Evolutionary conservation across 352 stramenopile species (phyloP).

Genomic region (Hyaloperonospora brassicae): DNA sequence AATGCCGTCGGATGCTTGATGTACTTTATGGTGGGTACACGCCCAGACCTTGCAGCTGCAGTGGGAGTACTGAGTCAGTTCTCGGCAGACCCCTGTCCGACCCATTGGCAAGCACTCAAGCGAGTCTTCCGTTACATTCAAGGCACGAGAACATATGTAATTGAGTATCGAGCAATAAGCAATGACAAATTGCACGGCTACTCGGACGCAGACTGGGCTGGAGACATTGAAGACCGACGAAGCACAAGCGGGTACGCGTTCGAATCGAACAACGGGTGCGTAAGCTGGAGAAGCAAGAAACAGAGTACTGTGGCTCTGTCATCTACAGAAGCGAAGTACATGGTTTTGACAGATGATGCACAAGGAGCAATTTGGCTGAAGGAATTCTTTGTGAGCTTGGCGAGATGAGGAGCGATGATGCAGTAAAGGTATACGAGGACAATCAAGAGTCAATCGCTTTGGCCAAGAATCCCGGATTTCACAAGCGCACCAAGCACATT

Average conservation of each 20-base stretch:
- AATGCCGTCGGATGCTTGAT: background rate
- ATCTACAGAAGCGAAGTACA: too few relatives aligned
- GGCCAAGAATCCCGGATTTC: too few relatives aligned
- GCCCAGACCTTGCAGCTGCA: background rate
- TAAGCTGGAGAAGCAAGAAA: too few relatives aligned
- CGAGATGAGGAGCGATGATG: too few relatives aligned
- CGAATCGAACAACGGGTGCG: background rate
- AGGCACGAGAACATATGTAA: background rate
- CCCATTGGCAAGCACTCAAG: slow-evolving; percentile 2
- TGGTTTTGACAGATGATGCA: too few relatives aligned
- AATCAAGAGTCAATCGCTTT: too few relatives aligned
- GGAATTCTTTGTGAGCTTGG: too few relatives aligned
- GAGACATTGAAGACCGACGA: background rate
- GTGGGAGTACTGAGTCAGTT: slow-evolving; percentile 6
- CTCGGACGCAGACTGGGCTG: slow-evolving; percentile 3
- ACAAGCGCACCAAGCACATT: too few relatives aligned
- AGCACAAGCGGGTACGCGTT: slow-evolving; percentile 1
- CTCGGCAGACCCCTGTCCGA: background rate
- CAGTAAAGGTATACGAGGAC: too few relatives aligned
- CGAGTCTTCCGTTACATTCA: background rate
- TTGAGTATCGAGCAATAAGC: slow-evolving; percentile 2
- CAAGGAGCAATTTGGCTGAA: too few relatives aligned
- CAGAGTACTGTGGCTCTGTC: too few relatives aligned
- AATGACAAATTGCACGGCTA: background rate
- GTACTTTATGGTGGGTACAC: slow-evolving; percentile 4